Base-by-base conservation (phyloP, 176 grass and related monocot species). In the Carex kokanica region DNA sequence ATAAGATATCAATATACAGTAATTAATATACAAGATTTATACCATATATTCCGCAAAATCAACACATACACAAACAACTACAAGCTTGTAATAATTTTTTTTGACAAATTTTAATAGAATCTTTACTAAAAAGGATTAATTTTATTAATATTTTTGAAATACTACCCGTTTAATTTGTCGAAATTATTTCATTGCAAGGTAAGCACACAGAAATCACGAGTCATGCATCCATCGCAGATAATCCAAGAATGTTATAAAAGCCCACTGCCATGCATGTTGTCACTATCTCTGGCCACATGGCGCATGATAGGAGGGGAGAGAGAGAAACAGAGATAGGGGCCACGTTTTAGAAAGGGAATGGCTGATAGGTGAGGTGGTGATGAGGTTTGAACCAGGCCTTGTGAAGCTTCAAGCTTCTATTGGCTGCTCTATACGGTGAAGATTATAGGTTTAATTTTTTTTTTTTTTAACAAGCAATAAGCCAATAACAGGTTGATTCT, bases 211-310 rank as follows among this genome's bases (percentile, higher is more conserved):
- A 41, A 70, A 70, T 70, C 16, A 43, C 20, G 17, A 10, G 66
- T 12, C 17, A 70, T 70, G 38, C 24, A 52, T 74, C 2, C 21
- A 53, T 53, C 71, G 23, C 71, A 74, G 21, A 53, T 52, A 25
- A 74, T 74, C 43, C 43, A 51, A 12, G 27, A 45, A 24, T 29
- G 45, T 47, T 74, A 52, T 78, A 32, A 78, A 78, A 78, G 6
- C 21, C 31, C 14, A 54, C 20, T 31, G 73, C 31, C 80, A 82
- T 82, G 80, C 60, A 82, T 82, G 80, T 51, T 47, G 40, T 62
- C 60, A 52, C 3, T 17, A 49, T 65, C 61, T 82, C 60, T 68
- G 62, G 80, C 80, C 80, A 82, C 80, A 67, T 49, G 80, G 61
- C 12, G 40, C 45, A 54, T 60, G 17, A 51, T 67, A 68, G 53